These are phyloP conservation scores for Pichia kluyveri DNA, from an alignment of 805 yeast genomes.

Conservation along the genomic window DNA sequence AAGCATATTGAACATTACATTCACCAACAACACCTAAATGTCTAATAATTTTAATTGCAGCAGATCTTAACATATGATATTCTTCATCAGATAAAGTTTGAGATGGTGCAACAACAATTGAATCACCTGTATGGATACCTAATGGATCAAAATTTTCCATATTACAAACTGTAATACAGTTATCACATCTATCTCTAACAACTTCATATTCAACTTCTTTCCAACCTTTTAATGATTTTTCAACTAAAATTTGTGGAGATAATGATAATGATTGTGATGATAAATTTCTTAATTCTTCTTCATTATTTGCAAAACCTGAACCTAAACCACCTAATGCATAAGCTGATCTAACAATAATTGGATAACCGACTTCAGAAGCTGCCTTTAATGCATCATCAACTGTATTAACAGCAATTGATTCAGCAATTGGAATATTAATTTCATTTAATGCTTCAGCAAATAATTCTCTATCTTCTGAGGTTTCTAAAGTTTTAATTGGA, in stretches of 20 bases:
- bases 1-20: constrained; percentile 95
- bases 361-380: constrained; percentile 82
- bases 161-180: constrained; percentile 97
- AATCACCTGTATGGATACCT: constrained; percentile 98
- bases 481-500: constrained; percentile 90
- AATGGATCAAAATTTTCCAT: constrained; percentile 99
- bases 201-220: constrained; percentile 98
- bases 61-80: constrained; percentile 94
- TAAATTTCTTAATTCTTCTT: constrained; percentile 73
- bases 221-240: constrained; percentile 97
- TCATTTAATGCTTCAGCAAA: constrained; percentile 93
- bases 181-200: constrained; percentile 90
- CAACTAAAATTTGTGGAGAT: constrained; percentile 93
- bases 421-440: constrained; percentile 93
- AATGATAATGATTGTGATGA: constrained; percentile 83
- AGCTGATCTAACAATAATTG: constrained; percentile 95
- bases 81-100: constrained; percentile 96
- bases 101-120: constrained; percentile 97
- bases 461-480: constrained; percentile 95
- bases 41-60: constrained; percentile 95
- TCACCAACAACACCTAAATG: constrained; percentile 99
- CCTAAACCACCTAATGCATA: constrained; percentile 97
- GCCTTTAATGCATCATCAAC: constrained; percentile 92
- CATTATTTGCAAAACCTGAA: constrained; percentile 88
- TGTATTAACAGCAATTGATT: constrained; percentile 89